Evolutionary conservation across 441 rosid genomes (phyloP).

Genomic region (Gossypium aridum): DNA sequence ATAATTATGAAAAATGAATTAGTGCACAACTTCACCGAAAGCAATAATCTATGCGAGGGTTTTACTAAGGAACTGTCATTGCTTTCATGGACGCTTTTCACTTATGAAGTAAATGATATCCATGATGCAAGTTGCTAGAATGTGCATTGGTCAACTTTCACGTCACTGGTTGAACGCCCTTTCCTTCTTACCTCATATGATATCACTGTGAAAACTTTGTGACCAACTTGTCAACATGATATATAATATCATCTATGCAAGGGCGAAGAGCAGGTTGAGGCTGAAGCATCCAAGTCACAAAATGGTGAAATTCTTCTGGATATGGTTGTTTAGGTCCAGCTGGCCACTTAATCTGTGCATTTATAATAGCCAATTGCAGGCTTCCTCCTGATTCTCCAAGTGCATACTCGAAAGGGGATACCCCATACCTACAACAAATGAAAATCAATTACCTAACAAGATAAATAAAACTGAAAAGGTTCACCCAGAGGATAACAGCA

Average conservation of each 20-base stretch:
- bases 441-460: background rate
- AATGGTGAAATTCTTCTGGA: slow-evolving; percentile 88
- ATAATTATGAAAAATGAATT: slow-evolving; percentile 12
- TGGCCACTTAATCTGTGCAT: slow-evolving; percentile 97
- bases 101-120: background rate
- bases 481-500: too few species aligned
- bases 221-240: slow-evolving; percentile 90
- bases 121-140: background rate
- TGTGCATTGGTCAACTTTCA: slow-evolving; percentile 10
- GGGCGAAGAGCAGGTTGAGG: slow-evolving; percentile 86
- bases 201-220: slow-evolving; percentile 62
- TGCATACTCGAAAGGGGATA: slow-evolving; percentile 94
- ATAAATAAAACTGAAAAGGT: too few species aligned
- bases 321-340: slow-evolving; percentile 78
- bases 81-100: slow-evolving; percentile 1
- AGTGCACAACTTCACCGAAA: slow-evolving; percentile 17
- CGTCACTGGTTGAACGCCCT: background rate
- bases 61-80: slow-evolving; percentile 10
- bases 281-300: slow-evolving; percentile 96
- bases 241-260: slow-evolving; percentile 66
- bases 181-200: background rate
- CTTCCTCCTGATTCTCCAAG: slow-evolving; percentile 98
- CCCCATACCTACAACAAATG: slow-evolving; percentile 59
- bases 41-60: background rate
- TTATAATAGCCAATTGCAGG: slow-evolving; percentile 82